These are phyloP conservation scores for Boletus mariae DNA, from an alignment of 1,284 basidiomycete genomes.

Conservation along the genomic window DNA sequence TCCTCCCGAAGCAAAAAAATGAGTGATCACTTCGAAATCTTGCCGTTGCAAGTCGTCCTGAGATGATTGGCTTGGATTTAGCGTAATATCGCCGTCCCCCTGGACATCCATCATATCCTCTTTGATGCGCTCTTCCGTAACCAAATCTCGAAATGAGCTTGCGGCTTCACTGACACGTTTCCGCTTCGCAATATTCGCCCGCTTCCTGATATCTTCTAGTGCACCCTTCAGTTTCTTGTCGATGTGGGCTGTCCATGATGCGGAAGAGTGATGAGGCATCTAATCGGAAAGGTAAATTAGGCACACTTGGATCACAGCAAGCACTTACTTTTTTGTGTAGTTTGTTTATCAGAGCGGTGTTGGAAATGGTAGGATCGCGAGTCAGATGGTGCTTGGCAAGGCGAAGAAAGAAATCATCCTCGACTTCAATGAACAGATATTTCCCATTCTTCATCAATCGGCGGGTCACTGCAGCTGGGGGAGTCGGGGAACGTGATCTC, in stretches of 20 bases:
- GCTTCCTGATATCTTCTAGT: conserved; percentile 31
- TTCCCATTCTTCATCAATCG: conserved; percentile 24
- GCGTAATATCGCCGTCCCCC: not conserved
- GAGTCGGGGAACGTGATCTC: conserved; percentile 39
- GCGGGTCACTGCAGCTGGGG: conserved; percentile 39
- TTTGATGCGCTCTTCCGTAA: conserved; percentile 2
- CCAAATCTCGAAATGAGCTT: not conserved
- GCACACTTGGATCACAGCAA: not conserved
- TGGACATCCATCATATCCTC: not conserved
- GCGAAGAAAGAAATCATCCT: conserved; percentile 40
- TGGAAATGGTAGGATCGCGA: conserved; percentile 37
- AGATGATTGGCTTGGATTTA: not conserved
- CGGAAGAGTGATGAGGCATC: conserved; percentile 44
- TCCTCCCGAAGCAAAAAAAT: conserved; percentile 49
- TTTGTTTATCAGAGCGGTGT: conserved; percentile 29
- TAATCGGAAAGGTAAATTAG: conserved; percentile 18
- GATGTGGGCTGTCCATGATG: conserved; percentile 37
- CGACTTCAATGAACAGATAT: conserved; percentile 44
- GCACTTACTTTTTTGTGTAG: conserved; percentile 40
- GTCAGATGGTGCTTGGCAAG: conserved; percentile 37
- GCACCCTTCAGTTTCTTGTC: conserved; percentile 27
- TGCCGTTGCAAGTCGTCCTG: conserved; percentile 21
- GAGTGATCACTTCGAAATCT: conserved; percentile 47
- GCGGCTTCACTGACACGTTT: conserved; percentile 15
- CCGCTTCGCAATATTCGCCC: conserved; percentile 32